Evolutionary conservation across 768 basidiomycete species (phyloP).

Genomic region (Kwoniella bestiolae): DNA sequence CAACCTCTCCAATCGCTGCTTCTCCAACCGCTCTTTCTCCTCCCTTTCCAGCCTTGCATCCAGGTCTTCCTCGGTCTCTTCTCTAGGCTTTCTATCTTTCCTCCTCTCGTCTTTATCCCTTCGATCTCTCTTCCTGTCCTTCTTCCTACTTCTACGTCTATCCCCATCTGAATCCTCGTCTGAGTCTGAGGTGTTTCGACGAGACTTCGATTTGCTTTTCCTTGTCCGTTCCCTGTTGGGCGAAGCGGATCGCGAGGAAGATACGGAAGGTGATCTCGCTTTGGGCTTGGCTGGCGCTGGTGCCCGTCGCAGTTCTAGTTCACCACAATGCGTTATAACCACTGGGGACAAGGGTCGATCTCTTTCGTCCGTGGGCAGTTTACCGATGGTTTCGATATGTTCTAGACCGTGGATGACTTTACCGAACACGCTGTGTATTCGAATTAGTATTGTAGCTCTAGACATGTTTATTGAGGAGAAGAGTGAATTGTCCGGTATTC

Average conservation of each 20-base stretch:
- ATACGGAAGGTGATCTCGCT: constrained; percentile 16
- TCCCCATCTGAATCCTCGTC: constrained; percentile 17
- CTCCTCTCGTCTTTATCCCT: constrained; percentile 51
- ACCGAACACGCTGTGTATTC: constrained; percentile 50
- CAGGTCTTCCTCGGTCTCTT: constrained; percentile 54
- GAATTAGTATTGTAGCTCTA: background rate
- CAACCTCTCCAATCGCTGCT: constrained; percentile 35
- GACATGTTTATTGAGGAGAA: too few relatives aligned
- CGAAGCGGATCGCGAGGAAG: constrained; percentile 28
- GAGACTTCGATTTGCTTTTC: constrained; percentile 19
- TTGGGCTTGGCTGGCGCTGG: constrained; percentile 51
- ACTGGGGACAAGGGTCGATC: constrained; percentile 73
- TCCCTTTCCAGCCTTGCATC: constrained; percentile 56
- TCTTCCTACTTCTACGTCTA: constrained; percentile 60
- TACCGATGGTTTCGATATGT: constrained; percentile 65
- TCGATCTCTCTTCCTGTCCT: constrained; percentile 59
- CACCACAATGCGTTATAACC: constrained; percentile 76
- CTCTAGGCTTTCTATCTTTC: constrained; percentile 26
- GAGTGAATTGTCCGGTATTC: too few relatives aligned
- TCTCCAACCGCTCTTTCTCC: constrained; percentile 52
- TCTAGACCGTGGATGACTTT: constrained; percentile 58
- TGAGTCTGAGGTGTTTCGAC: constrained; percentile 9
- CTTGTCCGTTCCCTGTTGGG: constrained; percentile 20
- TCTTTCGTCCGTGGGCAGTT: constrained; percentile 73
- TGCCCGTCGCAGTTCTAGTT: constrained; percentile 71